A percentile compares a stretch with the other conserved stretches of the same genome.
Conservation (phyloP, 306 rosid genomes). For the Fragaria iinumae region DNA sequence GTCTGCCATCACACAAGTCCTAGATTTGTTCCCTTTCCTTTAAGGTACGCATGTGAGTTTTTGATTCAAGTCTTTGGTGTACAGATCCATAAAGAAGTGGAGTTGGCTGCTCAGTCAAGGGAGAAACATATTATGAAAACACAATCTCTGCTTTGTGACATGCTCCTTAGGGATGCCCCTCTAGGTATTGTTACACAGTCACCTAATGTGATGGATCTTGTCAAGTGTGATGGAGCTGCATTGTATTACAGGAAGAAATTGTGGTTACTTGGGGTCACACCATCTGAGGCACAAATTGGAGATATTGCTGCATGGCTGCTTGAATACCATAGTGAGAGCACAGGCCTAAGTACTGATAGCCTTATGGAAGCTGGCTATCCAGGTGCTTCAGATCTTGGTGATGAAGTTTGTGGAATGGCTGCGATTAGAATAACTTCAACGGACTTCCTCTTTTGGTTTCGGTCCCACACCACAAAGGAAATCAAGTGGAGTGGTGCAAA, state of each 20-base stretch:
- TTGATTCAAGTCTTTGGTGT: conserved; percentile 47
- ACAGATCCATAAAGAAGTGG: conserved; percentile 44
- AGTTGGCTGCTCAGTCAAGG: conserved; percentile 40
- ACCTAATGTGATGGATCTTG: conserved; percentile 44
- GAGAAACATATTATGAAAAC: conserved; percentile 39
- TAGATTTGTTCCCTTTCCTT: conserved; percentile 45
- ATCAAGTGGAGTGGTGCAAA: conserved; percentile 47
- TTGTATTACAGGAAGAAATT: conserved; percentile 36
- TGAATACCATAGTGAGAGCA: conserved; percentile 39
- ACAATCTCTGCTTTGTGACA: conserved; percentile 48
- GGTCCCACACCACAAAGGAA: conserved; percentile 44
- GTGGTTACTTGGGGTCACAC: conserved; percentile 43
- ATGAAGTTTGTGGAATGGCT: conserved; percentile 45
- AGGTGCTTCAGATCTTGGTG: conserved; percentile 40
- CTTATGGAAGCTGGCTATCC: conserved; percentile 47
- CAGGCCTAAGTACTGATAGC: conserved; percentile 46
- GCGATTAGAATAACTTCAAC: conserved; percentile 36
- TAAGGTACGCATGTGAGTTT: conserved; percentile 50
- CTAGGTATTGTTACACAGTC: conserved; percentile 40
- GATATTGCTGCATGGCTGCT: conserved; percentile 42
- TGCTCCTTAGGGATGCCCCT: conserved; percentile 44
- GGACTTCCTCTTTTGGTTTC: conserved; percentile 50
- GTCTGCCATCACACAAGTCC: conserved; percentile 52
- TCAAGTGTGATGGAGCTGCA: conserved; percentile 48
- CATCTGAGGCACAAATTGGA: conserved; percentile 31